Evolutionary conservation across 108 stramenopile species (phyloP).

Genomic region (Nannochloropsis oceanica): DNA sequence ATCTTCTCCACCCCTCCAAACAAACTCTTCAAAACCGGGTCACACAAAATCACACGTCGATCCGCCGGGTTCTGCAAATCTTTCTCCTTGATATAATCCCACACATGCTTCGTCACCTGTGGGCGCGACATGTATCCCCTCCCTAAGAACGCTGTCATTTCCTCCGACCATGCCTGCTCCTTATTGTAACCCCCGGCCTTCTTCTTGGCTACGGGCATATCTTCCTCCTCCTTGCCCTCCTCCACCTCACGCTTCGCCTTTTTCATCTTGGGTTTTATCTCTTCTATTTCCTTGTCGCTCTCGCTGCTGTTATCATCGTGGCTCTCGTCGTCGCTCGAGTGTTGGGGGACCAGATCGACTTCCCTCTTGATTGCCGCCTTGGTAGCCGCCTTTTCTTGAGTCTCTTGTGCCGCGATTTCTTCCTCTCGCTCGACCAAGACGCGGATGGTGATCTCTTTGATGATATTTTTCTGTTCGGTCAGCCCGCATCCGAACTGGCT

Average conservation of each 20-base stretch:
- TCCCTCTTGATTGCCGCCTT: neutral
- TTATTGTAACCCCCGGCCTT: neutral
- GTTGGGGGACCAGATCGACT: neutral
- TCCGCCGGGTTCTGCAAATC: constrained; percentile 23
- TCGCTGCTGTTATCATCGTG: neutral
- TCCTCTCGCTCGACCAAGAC: neutral
- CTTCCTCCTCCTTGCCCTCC: neutral
- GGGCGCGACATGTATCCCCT: constrained; percentile 1
- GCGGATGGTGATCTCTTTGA: neutral
- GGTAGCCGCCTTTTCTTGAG: neutral
- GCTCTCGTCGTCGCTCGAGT: neutral
- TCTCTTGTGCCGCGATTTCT: neutral
- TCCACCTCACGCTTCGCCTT: neutral
- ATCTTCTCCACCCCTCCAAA: neutral
- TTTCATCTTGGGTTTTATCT: neutral
- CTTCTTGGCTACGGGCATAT: neutral
- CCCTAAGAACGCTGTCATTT: neutral
- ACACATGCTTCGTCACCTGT: constrained; percentile 13
- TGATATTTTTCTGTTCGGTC: neutral
- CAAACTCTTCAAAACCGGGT: constrained; percentile 6
- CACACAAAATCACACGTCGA: constrained; percentile 17
- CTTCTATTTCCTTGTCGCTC: neutral
- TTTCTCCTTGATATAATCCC: constrained; percentile 24
- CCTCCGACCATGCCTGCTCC: neutral
- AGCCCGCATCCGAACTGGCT: neutral